Conservation (phyloP, 2,329 filamentous ascomycete species). For the Harringtonia lauricola region DNA sequence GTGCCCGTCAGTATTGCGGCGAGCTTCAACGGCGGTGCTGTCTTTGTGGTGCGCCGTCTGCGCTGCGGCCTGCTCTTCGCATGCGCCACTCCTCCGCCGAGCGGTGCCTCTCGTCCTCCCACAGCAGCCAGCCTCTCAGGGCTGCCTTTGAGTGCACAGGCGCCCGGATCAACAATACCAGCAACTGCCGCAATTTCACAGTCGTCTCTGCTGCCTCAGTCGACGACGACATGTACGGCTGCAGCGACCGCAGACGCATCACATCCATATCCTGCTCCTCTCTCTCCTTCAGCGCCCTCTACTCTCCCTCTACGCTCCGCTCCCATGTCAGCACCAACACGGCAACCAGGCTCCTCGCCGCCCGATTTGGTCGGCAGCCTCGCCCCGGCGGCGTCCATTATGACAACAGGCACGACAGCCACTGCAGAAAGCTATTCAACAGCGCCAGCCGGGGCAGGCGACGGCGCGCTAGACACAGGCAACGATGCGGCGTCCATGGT, state of each 20-base stretch:
- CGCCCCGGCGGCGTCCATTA: neutral
- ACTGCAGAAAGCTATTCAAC: slow-evolving; percentile 4
- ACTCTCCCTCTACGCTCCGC: neutral
- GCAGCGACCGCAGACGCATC: neutral
- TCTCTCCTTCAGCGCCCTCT: neutral
- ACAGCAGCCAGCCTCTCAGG: slow-evolving; percentile 5
- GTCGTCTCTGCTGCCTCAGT: slow-evolving; percentile 4
- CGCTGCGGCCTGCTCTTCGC: slow-evolving; percentile 51
- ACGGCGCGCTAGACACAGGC: neutral
- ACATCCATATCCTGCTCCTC: neutral
- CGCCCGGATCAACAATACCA: neutral
- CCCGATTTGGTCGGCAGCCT: neutral
- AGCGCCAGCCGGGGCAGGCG: neutral
- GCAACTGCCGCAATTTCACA: neutral
- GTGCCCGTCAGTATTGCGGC: slow-evolving; percentile 32
- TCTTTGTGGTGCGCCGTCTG: slow-evolving; percentile 47
- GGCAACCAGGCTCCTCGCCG: slow-evolving; percentile 5
- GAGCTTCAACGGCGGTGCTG: slow-evolving; percentile 38
- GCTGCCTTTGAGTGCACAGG: too few relatives aligned
- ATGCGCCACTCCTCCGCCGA: slow-evolving; percentile 38
- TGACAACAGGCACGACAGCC: neutral
- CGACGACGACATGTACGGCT: neutral
- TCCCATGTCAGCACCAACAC: neutral
- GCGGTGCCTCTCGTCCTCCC: slow-evolving; percentile 7
- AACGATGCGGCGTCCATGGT: slow-evolving; percentile 18